Base-by-base conservation (phyloP, 2,329 filamentous ascomycete genomes). In the Pseudogymnoascus sp. region DNA sequence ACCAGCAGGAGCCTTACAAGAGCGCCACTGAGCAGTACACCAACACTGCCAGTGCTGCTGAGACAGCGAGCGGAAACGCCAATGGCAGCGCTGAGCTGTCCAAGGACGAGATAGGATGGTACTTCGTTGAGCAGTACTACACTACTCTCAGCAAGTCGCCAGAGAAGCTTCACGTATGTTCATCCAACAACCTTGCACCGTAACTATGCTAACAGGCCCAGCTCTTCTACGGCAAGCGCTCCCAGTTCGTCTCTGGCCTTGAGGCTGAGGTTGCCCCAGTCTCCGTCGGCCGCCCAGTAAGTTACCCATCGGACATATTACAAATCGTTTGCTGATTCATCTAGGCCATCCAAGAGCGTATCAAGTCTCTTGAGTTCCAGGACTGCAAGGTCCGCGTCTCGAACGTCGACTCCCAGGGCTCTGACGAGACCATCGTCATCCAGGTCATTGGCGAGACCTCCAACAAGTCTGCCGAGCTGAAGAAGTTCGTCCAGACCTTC, bases 61-160 rank as follows among this genome's bases (percentile, higher is more conserved):
- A 70, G 31, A 65, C 71, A 12, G 67, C 65, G 50, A 67, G 65
- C 53, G 70, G 69, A 70, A 73, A 72, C 65, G 70, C 71, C 66
- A 68, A 72, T 42, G 71, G 71, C 63, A 78, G 75, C 70, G 78
- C 73, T 73, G 80, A 83, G 70, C 77, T 85, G 42, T 80, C 82
- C 71, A 97, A 96, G 81, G 92, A 96, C 75, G 91, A 97, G 80
- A 92, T 99, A 69, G 94, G 92, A 77, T 99, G 94, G 94, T 97
- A 93, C 80, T 99, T 99, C 71, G 94, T 99, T 64, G 92, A 97
- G 84, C 92, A 96, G 78, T 99, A 97, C 82, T 99, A 99, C 80
- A 97, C 91, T 70, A 99, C 92, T 66, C 80, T 99, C 73, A 97
- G 92, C 85, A 92, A 93, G 78, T 90, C 82, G 69, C 92, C 94